A percentile compares a stretch with the other conserved stretches of the same genome.
phyloP scores from a whole-genome alignment of 192 early-diverging fungal species.

The Podila minutissima region DNA sequence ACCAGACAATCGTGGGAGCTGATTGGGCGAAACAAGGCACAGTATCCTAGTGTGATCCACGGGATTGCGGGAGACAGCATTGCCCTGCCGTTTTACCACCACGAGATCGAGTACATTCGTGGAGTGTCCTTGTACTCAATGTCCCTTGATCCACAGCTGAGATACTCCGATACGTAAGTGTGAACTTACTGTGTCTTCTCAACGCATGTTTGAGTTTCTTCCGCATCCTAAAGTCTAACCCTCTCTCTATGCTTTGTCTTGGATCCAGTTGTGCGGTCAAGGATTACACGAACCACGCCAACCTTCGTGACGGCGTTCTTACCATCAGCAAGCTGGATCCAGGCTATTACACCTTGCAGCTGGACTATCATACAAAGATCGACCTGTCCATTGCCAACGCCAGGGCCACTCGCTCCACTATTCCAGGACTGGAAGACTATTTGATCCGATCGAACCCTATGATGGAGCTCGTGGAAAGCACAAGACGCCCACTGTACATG shows the following conservation, averaged over 20 bases:
- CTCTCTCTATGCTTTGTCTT: neutral
- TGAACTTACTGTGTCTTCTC: no score
- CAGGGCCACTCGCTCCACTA: slow-evolving; percentile 8
- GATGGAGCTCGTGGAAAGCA: slow-evolving; percentile 22
- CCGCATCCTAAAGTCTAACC: neutral
- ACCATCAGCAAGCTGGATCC: slow-evolving; percentile 26
- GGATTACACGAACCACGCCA: slow-evolving; percentile 26
- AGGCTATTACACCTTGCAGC: slow-evolving; percentile 29
- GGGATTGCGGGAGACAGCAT: slow-evolving; percentile 19
- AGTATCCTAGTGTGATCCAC: slow-evolving; percentile 24
- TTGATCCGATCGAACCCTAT: slow-evolving; percentile 32
- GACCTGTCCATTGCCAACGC: slow-evolving; percentile 5
- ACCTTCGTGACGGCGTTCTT: slow-evolving; percentile 14
- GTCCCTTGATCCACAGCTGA: neutral
- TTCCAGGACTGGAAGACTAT: slow-evolving; percentile 28
- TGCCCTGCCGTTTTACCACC: slow-evolving; percentile 16
- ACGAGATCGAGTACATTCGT: slow-evolving; percentile 16
- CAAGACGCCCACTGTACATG: slow-evolving; percentile 26
- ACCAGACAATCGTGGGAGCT: slow-evolving; percentile 14
- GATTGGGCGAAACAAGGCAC: neutral
- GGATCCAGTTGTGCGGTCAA: neutral
- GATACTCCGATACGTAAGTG: neutral
- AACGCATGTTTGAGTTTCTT: no score
- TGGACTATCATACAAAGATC: neutral
- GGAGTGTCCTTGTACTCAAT: slow-evolving; percentile 29